Conservation (phyloP, 225 moss, liverwort and hornwort genomes). For the Anthoceros angustus region DNA sequence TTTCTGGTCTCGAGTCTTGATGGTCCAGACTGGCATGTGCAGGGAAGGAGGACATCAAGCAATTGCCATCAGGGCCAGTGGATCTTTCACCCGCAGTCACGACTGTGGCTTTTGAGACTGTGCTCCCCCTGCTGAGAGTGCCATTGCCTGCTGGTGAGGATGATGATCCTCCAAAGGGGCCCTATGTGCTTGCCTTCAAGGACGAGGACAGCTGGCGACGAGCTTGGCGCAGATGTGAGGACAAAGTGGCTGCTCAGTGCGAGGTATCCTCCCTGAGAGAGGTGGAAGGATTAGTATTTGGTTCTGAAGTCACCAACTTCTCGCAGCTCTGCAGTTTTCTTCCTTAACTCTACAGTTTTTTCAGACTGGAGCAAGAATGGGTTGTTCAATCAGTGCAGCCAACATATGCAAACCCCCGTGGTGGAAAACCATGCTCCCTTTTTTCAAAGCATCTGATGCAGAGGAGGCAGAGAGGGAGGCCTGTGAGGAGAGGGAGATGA, state of each 20-base stretch:
- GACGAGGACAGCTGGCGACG: conserved; percentile 53
- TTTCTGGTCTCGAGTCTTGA: no score
- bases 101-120: conserved; percentile 72
- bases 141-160: conserved; percentile 50
- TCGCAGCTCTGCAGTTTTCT: not conserved
- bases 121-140: conserved; percentile 49
- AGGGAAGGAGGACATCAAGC: conserved; percentile 5
- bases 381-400: conserved; percentile 72
- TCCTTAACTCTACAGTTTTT: not conserved
- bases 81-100: conserved; percentile 60
- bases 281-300: not conserved
- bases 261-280: conserved; percentile 16
- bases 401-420: conserved; percentile 54
- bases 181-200: conserved; percentile 62
- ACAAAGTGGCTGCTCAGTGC: conserved; percentile 49
- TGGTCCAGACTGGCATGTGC: not conserved
- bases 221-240: conserved; percentile 42
- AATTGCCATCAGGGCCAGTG: conserved; percentile 9
- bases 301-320: not conserved
- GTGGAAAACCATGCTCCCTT: conserved; percentile 59
- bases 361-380: conserved; percentile 56
- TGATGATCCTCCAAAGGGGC: conserved; percentile 53
- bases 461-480: conserved; percentile 29
- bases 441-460: conserved; percentile 17
- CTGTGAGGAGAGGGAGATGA: conserved; percentile 80